Base-by-base conservation (phyloP, 1,284 basidiomycete species). In the Naganishia liquefaciens region DNA sequence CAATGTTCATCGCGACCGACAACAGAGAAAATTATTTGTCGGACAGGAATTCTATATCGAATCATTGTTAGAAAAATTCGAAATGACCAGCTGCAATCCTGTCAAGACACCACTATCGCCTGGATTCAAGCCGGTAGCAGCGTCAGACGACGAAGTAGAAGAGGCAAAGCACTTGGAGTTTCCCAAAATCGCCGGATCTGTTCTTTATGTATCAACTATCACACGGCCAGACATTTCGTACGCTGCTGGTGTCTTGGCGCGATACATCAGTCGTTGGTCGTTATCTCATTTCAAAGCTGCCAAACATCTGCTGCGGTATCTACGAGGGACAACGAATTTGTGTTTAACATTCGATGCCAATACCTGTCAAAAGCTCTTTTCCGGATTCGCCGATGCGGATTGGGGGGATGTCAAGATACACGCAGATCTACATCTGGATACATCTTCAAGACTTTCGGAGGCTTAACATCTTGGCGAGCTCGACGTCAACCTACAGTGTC, bases 291-390 rank as follows among this genome's bases (percentile, higher is more conserved):
- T 43, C 58, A 43, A 63, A 17, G 68, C 73, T 4, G 70, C 67
- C 7, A 70, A 70, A 39, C 72, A 73, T 49, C 43, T 69, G 11
- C 64, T 74, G 9, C 42, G 71, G 4, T 72, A 71, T 42, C 25
- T 71, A 19, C 50, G 64, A 42, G 66, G 68, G 5, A 70, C 71
- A 0, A 23, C 47, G 25, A 47, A 68, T 39, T 54, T 61, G 19
- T 50, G 40, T 39, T 58, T 71, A 15, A 55, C 13, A 19, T 57
- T 43, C 23, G 53, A 64, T 44, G 39, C 40, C 10, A 21, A 17
- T 21, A 28, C 53, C 6, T 17, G 53, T 40, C 9, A 57, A 21
- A 43, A 30, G 9, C n/a, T 63, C 28, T 28, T 67, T 10, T 33
- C 67, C 21, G 70, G 67, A 1, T 69, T 58, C 37, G 57, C 57